A percentile compares a stretch with the other conserved stretches of the same genome.
These are phyloP conservation scores for Alternaria gansuensis DNA, from an alignment of 2,329 filamentous ascomycete genomes.

Conservation along the genomic window DNA sequence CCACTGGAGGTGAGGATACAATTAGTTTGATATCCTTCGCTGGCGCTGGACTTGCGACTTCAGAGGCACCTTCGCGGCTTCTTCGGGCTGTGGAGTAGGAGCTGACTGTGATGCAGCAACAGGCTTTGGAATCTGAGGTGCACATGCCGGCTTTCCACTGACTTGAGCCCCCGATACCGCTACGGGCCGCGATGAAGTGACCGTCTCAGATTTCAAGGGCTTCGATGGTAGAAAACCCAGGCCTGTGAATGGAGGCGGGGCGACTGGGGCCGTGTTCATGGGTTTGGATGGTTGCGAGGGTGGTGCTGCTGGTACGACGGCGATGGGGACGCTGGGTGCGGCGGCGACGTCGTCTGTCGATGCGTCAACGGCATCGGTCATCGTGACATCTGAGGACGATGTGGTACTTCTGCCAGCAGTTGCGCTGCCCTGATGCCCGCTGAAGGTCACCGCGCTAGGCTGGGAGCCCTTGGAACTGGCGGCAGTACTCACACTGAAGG, in stretches of 20 bases:
- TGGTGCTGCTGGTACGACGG: background rate
- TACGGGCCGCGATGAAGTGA: background rate
- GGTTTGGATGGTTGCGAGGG: background rate
- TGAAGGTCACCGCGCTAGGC: background rate
- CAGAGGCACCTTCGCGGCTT: background rate
- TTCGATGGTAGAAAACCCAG: background rate
- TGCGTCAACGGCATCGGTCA: rapidly evolving
- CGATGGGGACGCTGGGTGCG: background rate
- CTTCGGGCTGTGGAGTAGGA: background rate
- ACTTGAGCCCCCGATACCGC: background rate
- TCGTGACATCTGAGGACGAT: background rate
- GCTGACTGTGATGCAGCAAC: background rate
- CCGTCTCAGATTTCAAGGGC: background rate
- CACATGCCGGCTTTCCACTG: background rate
- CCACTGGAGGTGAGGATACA: background rate
- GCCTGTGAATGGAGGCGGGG: background rate
- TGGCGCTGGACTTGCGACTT: background rate
- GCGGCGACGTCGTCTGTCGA: background rate
- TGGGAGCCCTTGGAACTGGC: background rate
- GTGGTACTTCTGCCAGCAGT: background rate
- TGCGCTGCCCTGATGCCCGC: background rate
- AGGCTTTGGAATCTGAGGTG: background rate
- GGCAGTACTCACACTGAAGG: background rate
- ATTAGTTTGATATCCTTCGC: background rate
- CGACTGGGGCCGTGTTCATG: background rate